phyloP scores from a whole-genome alignment of 805 yeast genomes.

The Kuraishia hungarica region DNA sequence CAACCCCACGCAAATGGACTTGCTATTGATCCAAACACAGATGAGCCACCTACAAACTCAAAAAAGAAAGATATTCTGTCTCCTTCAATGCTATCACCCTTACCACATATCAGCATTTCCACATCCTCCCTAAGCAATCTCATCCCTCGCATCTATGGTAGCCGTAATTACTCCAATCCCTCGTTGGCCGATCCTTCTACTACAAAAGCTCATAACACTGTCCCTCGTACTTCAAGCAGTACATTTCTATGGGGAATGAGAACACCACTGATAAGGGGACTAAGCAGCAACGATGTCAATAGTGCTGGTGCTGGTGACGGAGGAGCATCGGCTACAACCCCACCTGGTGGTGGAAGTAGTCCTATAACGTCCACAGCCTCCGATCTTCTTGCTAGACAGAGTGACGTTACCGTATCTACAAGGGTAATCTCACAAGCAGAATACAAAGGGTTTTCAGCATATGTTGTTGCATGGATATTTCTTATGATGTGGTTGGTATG shows the following conservation, averaged over 20 bases:
- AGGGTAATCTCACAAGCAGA: conserved; percentile 53
- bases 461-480: conserved; percentile 53
- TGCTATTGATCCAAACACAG: too few species aligned
- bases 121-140: not conserved
- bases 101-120: not conserved
- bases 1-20: too few species aligned
- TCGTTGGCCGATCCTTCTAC: not conserved
- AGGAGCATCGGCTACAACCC: not conserved
- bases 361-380: conserved; percentile 14
- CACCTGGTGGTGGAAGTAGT: not conserved
- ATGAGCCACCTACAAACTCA: too few species aligned
- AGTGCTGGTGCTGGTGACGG: not conserved
- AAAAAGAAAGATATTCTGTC: not conserved
- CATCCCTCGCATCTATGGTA: not conserved
- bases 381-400: conserved; percentile 53
- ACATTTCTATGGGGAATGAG: not conserved
- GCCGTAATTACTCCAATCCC: not conserved
- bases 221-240: not conserved
- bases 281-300: not conserved
- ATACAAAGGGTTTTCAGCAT: conserved; percentile 81
- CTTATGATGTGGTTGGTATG: conserved; percentile 56
- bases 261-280: not conserved
- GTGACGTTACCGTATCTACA: conserved; percentile 56
- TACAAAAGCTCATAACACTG: not conserved
- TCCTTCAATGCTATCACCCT: not conserved